These are phyloP conservation scores for Cicer cuneatum DNA, from an alignment of 306 rosid species.

Conservation along the genomic window DNA sequence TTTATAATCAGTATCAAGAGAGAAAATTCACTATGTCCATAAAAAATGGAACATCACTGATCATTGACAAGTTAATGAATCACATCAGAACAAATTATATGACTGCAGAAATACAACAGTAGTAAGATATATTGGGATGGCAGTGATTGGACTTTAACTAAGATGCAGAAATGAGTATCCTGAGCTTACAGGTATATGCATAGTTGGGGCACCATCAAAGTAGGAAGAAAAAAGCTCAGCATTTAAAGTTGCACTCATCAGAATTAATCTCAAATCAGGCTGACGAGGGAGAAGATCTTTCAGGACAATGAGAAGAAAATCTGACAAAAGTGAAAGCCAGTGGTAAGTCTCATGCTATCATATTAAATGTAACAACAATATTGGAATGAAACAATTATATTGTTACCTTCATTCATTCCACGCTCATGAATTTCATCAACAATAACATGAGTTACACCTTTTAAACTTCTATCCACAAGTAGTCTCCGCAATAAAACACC, in stretches of 20 bases:
- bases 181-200: conserved; percentile 79
- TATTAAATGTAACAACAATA: conserved; percentile 30
- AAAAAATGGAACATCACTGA: conserved; percentile 22
- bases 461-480: conserved; percentile 81
- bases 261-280: conserved; percentile 82
- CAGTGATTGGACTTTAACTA: conserved; percentile 11
- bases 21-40: conserved; percentile 34
- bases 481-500: conserved; percentile 94
- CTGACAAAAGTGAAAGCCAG: conserved; percentile 57
- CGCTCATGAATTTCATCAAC: conserved; percentile 99
- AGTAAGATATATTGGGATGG: conserved; percentile 25
- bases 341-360: conserved; percentile 31
- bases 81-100: conserved; percentile 6
- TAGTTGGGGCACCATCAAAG: conserved; percentile 74
- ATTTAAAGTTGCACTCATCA: conserved; percentile 98
- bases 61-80: conserved; percentile 33
- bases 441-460: conserved; percentile 89
- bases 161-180: conserved; percentile 35
- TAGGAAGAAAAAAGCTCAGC: conserved; percentile 93
- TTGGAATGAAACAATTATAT: conserved; percentile 16
- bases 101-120: neutral
- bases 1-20: conserved; percentile 21
- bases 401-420: conserved; percentile 98
- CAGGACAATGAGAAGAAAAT: conserved; percentile 96
- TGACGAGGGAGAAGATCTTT: conserved; percentile 94